Base-by-base conservation (phyloP, 768 basidiomycete species). In the Dioszegia crocea region DNA sequence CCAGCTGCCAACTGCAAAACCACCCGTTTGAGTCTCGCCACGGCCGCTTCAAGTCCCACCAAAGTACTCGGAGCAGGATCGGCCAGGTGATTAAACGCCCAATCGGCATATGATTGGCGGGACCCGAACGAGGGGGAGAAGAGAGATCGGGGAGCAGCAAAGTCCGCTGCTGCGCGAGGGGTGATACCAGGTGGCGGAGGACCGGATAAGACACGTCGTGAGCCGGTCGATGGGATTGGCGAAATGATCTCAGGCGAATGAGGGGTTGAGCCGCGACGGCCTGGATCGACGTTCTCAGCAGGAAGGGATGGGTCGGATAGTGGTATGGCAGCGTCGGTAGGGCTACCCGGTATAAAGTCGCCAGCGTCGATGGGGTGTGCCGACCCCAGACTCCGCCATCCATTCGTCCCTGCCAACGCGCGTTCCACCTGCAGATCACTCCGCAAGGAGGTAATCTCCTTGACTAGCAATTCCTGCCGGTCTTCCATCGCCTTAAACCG, bases 81-180 rank as follows among this genome's bases (percentile, higher is more conserved):
- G 31, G 53, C 44, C 9, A 71, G 45, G 8, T 60, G 62, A 47
- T 56, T 52, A 26, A 64, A 65, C 0, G 66, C 59, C 50, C 56
- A 65, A 45, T 67, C 69, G 8, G 66, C 65, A 36, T 61, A 65
- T 0, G 64, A 63, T 23, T 62, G 56, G n/a, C 54, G 58, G 8
- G 67, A 59, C 16, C 58, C 59, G 19, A 61, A 60, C 3, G 51
- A 47, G 23, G 58, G 66, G 19, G 58, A 46, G 6, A 62, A 52
- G 36, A 60, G 39, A 12, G 52, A 56, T 29, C 61, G 44, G 19
- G 57, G 30, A n/a, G 57, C 45, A 14, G 60, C 49, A 3, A 64
- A 33, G 30, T 67, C 66, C 10, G 62, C 60, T 14, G 66, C 66
- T 12, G 65, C 65, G 19, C 65, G 65, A 30, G 50, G 27, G 5